Evolutionary conservation across 352 stramenopile species (phyloP), one percentile per base, ranked within the genome.

Genomic region (Globisporangium viniferum): DNA sequence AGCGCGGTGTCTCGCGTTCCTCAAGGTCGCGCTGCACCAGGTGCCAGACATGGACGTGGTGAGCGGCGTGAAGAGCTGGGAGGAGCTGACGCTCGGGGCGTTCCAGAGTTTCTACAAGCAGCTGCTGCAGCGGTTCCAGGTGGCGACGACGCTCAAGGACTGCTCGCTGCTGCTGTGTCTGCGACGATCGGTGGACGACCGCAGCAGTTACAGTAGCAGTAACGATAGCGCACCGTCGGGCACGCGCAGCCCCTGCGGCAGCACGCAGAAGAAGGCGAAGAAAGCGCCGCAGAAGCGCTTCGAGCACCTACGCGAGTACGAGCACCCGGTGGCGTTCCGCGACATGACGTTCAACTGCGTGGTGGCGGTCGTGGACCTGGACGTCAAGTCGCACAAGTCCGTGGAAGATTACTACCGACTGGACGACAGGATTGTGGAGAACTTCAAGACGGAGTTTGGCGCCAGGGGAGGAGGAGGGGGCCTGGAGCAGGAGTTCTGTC

Each of bases 361-460:
- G 22, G 79, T 94, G 58, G 88, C 86, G 0, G 85, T 97, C 60
- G 88, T 95, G 56, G 88, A 97, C 62, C 66, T 97, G 59, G 88
- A 97, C 64, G 78, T 92, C 68, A 97, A 95, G 75, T 90, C 85
- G 56, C 85, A 95, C 81, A 94, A 94, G 70, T 92, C 86, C 10
- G 79, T 96, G 54, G 78, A 81, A 44, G 81, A 92, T 68, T 96
- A 95, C 73, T 92, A 88, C 68, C 77, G 78, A 6, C 71, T 94
- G 24, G 89, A 96, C 70, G 76, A 92, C 53, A 88, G 89, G 73
- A 95, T 95, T 27, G 82, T 82, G 39, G 69, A 74, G 62, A 84
- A 90, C 67, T 92, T 87, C 61, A 66, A 76, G 22, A 64, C 49
- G 61, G 75, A 81, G 59, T 83, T 86, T 61, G 73, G 73, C 59